Base-by-base conservation (phyloP, 176 grass and related monocot genomes). In the Puccinellia tenuiflora region DNA sequence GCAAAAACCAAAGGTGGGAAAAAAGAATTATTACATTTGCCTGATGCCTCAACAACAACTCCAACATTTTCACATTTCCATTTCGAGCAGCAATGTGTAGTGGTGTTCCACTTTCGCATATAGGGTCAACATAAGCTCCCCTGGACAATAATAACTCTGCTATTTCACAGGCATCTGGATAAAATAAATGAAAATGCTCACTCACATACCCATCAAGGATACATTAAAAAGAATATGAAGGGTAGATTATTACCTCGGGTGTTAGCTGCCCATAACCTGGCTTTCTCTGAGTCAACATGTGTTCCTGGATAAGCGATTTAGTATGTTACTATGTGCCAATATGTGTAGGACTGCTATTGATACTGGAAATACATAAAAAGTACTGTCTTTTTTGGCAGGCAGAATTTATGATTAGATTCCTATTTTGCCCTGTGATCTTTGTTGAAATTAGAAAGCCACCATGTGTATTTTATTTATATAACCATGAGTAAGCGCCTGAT, bases 61-160 rank as follows among this genome's bases (percentile, higher is more conserved):
- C n/a, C 3, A 47, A 15, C 45, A 47, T 47, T 60, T 11, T 28
- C 22, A 5, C 56, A 28, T 60, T 60, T 60, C 3, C 56, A 6
- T 8, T 60, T 60, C 15, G 3, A 26, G 56, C 56, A 60, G 56
- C 56, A 26, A 60, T 7, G 9, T 25, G 1, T 26, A 28, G 56
- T 28, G 56, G 56, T 60, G 56, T 60, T 60, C 56, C 56, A 5
- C 15, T 5, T 26, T 4, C 0, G 60, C 46, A 30, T n/a, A 67
- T n/a, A 63, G 82, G 72, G 46, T 84, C 43, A 76, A 84, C 72
- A 60, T 26, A 60, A 60, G 56, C 17, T 53, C 50, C 50, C 50
- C 50, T 53, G 10, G 55, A 59, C n/a, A 59, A 13, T 59, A 59
- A 59, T 59, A 59, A 59, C 22, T 59, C 55, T 59, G n/a, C 55